A percentile compares a stretch with the other conserved stretches of the same genome.
Conservation (phyloP, 345 rosid genomes). For the Geranium brycei region DNA sequence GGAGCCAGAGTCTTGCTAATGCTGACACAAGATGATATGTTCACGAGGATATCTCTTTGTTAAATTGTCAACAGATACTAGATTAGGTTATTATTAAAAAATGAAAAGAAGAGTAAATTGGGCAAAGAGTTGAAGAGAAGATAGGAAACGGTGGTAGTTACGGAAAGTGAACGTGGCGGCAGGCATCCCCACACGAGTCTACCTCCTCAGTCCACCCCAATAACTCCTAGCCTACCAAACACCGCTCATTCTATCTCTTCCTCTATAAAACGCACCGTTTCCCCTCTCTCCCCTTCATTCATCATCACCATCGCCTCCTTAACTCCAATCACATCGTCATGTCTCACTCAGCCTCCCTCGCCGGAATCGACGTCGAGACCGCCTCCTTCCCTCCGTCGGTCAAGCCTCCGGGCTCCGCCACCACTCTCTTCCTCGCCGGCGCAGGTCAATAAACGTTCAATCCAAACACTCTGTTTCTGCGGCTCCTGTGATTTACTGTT, state of each 20-base stretch:
- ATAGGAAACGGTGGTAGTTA: neutral
- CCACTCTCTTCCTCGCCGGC: slow-evolving; percentile 63
- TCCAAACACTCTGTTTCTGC: neutral
- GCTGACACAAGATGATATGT: too few species aligned
- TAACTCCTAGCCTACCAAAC: neutral
- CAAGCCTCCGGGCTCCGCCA: slow-evolving; percentile 55
- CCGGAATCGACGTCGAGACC: slow-evolving; percentile 22
- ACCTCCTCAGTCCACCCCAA: neutral
- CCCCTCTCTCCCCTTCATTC: too few species aligned
- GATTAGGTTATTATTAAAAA: too few species aligned
- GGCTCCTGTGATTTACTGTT: neutral
- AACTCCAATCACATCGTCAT: too few species aligned
- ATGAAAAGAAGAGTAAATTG: too few species aligned
- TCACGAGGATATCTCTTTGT: too few species aligned
- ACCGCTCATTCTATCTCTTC: neutral
- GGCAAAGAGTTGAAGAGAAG: neutral
- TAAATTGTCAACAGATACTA: too few species aligned
- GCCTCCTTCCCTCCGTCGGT: slow-evolving; percentile 40
- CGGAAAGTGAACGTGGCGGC: neutral
- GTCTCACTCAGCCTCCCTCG: neutral
- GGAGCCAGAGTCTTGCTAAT: too few species aligned
- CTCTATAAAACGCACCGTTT: neutral
- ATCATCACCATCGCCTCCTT: neutral
- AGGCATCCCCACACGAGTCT: neutral
- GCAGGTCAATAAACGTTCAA: slow-evolving; percentile 37